Conservation (phyloP, 768 basidiomycete species). For the Boletus subparvulus region DNA sequence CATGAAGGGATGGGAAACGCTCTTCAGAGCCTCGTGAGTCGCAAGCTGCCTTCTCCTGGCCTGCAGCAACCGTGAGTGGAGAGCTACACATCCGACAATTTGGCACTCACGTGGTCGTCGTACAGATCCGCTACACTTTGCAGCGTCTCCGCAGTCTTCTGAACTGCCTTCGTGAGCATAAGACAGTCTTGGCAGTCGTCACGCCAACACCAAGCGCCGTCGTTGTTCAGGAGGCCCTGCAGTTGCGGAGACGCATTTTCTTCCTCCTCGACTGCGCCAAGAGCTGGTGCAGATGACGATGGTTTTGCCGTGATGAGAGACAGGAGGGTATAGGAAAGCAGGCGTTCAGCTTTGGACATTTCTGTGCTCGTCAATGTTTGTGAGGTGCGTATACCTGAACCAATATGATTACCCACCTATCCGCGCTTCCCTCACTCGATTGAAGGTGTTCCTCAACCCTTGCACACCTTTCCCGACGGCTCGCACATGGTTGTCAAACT, state of each 20-base stretch:
- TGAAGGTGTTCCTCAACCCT: constrained; percentile 60
- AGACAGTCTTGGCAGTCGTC: constrained; percentile 77
- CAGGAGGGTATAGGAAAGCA: constrained; percentile 70
- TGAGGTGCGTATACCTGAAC: not conserved
- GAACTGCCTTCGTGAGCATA: constrained; percentile 74
- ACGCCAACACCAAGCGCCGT: constrained; percentile 87
- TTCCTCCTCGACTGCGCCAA: constrained; percentile 52
- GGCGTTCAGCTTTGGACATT: constrained; percentile 74
- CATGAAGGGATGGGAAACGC: constrained; percentile 71
- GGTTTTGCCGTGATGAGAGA: constrained; percentile 74
- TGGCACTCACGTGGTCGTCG: constrained; percentile 64
- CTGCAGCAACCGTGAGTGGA: constrained; percentile 37
- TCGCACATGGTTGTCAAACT: constrained; percentile 64
- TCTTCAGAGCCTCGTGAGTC: constrained; percentile 75
- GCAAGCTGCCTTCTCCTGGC: constrained; percentile 69
- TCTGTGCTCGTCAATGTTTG: constrained; percentile 42
- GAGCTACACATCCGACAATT: not conserved
- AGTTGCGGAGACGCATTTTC: constrained; percentile 36
- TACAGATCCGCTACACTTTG: constrained; percentile 77
- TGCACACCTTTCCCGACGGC: constrained; percentile 72
- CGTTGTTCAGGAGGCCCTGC: constrained; percentile 63
- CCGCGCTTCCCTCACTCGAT: constrained; percentile 61
- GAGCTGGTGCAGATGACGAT: constrained; percentile 46
- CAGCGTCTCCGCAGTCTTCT: constrained; percentile 69
- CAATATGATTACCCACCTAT: constrained; percentile 47